Evolutionary conservation across 305 asterid species (phyloP), one percentile per base, ranked within the genome.

Genomic region (Rubia balearica): DNA sequence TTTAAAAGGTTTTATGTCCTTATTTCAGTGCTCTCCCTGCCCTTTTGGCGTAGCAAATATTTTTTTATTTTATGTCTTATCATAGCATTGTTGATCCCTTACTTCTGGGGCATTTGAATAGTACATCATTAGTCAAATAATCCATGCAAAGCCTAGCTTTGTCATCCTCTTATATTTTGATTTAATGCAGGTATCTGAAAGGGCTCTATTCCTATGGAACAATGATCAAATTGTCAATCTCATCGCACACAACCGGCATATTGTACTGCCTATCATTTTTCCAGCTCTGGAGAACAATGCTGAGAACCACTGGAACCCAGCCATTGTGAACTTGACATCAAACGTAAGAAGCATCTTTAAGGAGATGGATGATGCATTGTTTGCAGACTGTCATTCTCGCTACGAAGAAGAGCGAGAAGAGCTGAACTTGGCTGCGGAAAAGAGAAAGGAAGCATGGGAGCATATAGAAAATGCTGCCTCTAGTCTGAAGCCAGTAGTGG

Each of bases 151-250:
- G 21, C 71, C 8, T 13, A 2, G n/a, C 22, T 51, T 68, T 51
- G 9, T 51, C 21, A 30, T 65, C 13, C 1, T 13, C 40, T n/a
- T 22, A 19, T 6, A 59, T 73, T 59, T 69, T 56, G 17, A 62
- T 69, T 61, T 27, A 6, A 51, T 70, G 62, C 83, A 90, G 96
- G 97, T 91, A 61, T 95, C 97, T 16, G 97, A 91, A 79, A 85
- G 96, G 80, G 82, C 95, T 40, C 79, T 89, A 60, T 88, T 89
- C 83, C 84, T 91, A 12, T 91, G 89, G 91, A 91, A 89, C 69
- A 90, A 87, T n/a, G 88, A 87, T 62, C 87, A 82, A 63, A 75
- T 91, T 59, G 41, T 84, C 27, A 86, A 81, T 64, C 85, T 88
- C 60, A 74, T 88, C 7, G 82, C 85, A 41, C 90, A 78, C 30